Evolutionary conservation across 805 yeast species (phyloP).

Genomic region (Phaffomyces thermotolerans): DNA sequence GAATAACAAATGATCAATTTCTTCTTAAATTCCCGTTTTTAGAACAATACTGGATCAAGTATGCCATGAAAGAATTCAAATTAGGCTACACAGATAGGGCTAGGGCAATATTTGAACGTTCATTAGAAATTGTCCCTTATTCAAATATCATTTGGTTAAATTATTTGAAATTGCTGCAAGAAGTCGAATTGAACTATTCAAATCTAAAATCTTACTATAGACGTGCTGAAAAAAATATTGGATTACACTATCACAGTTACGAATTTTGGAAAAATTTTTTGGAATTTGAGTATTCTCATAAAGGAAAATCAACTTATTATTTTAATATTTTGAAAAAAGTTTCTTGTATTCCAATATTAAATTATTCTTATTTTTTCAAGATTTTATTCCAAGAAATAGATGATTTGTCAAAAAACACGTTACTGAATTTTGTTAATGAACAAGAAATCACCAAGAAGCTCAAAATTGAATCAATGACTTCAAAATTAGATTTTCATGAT

Average conservation of each 20-base stretch:
- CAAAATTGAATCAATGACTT: constrained; percentile 11
- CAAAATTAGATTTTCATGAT: constrained; percentile 20
- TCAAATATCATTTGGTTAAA: constrained; percentile 46
- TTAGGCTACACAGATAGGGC: constrained; percentile 36
- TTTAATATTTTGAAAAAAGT: constrained; percentile 37
- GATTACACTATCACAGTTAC: constrained; percentile 43
- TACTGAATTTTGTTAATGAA: constrained; percentile 9
- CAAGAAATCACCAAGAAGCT: constrained; percentile 19
- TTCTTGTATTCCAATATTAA: constrained; percentile 50
- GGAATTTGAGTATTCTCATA: constrained; percentile 33
- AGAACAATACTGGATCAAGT: constrained; percentile 53
- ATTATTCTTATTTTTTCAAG: constrained; percentile 41
- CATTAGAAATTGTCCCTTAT: constrained; percentile 33
- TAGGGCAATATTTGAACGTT: constrained; percentile 30
- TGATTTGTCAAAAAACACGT: constrained; percentile 6
- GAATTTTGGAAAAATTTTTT: constrained; percentile 47
- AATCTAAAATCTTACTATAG: constrained; percentile 35
- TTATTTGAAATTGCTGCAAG: constrained; percentile 36
- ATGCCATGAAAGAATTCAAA: constrained; percentile 40
- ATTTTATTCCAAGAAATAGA: constrained; percentile 29
- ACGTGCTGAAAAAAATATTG: constrained; percentile 40
- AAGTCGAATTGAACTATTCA: constrained; percentile 21
- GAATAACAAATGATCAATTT: constrained; percentile 35
- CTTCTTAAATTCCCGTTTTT: constrained; percentile 41
- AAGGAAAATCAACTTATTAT: constrained; percentile 20